phyloP scores from a whole-genome alignment of 2,329 filamentous ascomycete genomes.

The Rugonectria rugulosa region DNA sequence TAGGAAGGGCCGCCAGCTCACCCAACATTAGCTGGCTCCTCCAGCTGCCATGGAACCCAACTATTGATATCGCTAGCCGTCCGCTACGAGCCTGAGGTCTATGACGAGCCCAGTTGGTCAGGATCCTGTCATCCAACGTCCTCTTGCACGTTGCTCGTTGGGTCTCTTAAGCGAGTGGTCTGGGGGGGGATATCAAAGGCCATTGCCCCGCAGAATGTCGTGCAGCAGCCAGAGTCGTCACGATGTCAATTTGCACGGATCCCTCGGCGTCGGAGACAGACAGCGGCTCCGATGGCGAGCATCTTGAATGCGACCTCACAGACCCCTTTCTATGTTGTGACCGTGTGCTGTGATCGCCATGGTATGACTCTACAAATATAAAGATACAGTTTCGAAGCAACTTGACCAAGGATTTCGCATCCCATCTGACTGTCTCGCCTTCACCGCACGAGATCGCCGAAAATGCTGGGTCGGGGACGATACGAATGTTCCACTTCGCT shows the following conservation, averaged over 20 bases:
- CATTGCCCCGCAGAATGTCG: slow-evolving; percentile 28
- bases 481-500: background rate
- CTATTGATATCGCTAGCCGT: slow-evolving; percentile 18
- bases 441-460: too few species aligned
- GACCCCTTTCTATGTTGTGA: too few species aligned
- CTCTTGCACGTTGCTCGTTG: background rate
- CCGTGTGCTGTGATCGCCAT: too few species aligned
- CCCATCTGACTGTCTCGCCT: too few species aligned
- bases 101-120: slow-evolving; percentile 21
- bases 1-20: slow-evolving; percentile 9
- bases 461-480: background rate
- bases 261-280: too few species aligned
- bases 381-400: too few species aligned
- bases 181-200: slow-evolving; percentile 1
- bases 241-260: too few species aligned
- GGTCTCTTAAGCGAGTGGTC: background rate
- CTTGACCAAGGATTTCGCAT: too few species aligned
- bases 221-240: too few species aligned
- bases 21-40: slow-evolving; percentile 20
- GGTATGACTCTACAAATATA: too few species aligned
- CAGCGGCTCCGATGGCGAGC: too few species aligned
- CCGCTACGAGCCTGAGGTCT: background rate
- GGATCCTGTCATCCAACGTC: slow-evolving; percentile 3
- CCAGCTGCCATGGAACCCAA: slow-evolving; percentile 21
- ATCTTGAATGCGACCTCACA: too few species aligned